phyloP scores from a whole-genome alignment of 768 basidiomycete genomes.

The Candolleomyces aberdarensis region DNA sequence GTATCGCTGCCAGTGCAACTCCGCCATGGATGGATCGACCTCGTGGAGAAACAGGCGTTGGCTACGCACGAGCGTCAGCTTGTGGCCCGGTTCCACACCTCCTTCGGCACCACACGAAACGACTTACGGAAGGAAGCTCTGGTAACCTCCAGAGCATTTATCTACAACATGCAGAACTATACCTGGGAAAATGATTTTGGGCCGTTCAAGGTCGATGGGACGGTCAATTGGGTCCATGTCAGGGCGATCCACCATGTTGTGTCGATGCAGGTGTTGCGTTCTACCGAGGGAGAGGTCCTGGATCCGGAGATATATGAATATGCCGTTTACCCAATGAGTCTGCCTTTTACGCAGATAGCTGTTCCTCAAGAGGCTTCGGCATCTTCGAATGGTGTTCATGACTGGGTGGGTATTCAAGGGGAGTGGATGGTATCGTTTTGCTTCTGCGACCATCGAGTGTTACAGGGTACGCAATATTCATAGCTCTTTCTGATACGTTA shows the following conservation, averaged over 20 bases:
- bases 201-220: constrained; percentile 47
- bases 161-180: constrained; percentile 65
- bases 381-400: constrained; percentile 31
- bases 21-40: constrained; percentile 43
- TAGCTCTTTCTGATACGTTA: constrained; percentile 5
- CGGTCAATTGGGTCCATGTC: constrained; percentile 62
- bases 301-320: constrained; percentile 28
- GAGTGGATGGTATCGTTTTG: constrained; percentile 63
- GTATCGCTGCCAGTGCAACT: constrained; percentile 48
- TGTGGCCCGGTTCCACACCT: constrained; percentile 50
- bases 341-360: constrained; percentile 52
- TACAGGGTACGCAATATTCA: constrained; percentile 47
- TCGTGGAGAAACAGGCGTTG: constrained; percentile 11
- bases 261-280: constrained; percentile 36
- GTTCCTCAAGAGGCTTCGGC: constrained; percentile 34
- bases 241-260: constrained; percentile 54
- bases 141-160: constrained; percentile 46
- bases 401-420: constrained; percentile 62
- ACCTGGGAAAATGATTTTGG: constrained; percentile 48
- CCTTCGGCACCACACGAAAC: constrained; percentile 49
- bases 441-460: constrained; percentile 65
- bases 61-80: constrained; percentile 41
- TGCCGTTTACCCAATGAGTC: constrained; percentile 44
- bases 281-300: constrained; percentile 13
- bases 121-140: constrained; percentile 35